Conservation (phyloP, 768 basidiomycete species). For the Lactarius pseudohatsudake region DNA sequence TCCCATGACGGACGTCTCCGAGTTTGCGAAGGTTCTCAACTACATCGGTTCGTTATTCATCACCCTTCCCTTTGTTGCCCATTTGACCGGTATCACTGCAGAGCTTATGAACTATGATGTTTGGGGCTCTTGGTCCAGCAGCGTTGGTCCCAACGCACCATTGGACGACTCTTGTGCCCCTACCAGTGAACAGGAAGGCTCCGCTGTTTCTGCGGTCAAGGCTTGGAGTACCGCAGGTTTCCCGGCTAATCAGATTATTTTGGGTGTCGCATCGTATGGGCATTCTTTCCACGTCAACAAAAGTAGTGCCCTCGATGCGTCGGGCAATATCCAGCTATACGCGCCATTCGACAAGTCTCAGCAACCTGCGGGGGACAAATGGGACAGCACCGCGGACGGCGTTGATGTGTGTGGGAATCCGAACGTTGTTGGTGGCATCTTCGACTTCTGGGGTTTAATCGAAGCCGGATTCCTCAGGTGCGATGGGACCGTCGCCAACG, state of each 20-base stretch:
- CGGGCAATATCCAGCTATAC: slow-evolving; percentile 44
- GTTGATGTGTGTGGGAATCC: slow-evolving; percentile 40
- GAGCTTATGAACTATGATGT: slow-evolving; percentile 29
- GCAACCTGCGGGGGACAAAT: slow-evolving; percentile 45
- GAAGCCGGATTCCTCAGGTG: slow-evolving; percentile 13
- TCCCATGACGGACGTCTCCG: slow-evolving; percentile 16
- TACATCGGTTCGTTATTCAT: slow-evolving; percentile 18
- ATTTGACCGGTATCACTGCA: background rate
- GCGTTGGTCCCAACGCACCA: slow-evolving; percentile 26
- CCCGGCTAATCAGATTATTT: slow-evolving; percentile 56
- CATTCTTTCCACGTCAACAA: slow-evolving; percentile 60
- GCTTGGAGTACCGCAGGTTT: slow-evolving; percentile 25
- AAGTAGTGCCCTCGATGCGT: slow-evolving; percentile 38
- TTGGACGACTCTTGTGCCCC: slow-evolving; percentile 26
- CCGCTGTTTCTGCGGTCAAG: slow-evolving; percentile 21
- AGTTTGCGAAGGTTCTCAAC: slow-evolving; percentile 24
- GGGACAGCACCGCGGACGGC: slow-evolving; percentile 32
- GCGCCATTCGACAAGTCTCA: slow-evolving; percentile 49
- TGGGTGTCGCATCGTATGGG: slow-evolving; percentile 85
- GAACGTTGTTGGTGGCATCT: slow-evolving; percentile 22
- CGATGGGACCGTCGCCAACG: slow-evolving; percentile 30
- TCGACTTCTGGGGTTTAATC: slow-evolving; percentile 27
- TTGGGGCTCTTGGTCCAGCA: slow-evolving; percentile 15
- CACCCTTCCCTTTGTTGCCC: background rate
- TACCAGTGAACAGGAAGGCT: slow-evolving; percentile 1